phyloP scores from a whole-genome alignment of 108 stramenopile species.

The Nitzschia putrida region DNA sequence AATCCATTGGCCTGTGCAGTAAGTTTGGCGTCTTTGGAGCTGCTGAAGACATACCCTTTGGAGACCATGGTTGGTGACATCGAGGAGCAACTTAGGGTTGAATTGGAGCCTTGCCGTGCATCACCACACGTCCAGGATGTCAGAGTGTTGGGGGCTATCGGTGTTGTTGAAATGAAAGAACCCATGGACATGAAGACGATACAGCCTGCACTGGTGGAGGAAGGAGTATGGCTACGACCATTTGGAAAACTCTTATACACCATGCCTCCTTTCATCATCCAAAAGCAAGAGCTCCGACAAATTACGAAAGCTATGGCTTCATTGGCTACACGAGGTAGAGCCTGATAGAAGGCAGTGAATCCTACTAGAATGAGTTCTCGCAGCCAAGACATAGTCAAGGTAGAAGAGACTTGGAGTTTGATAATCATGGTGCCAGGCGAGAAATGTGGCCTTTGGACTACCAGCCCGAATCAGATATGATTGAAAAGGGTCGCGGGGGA shows the following conservation, averaged over 20 bases:
- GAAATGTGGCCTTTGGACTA: too few relatives aligned
- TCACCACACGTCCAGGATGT: conserved; percentile 69
- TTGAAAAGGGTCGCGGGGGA: too few relatives aligned
- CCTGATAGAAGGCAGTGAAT: background rate
- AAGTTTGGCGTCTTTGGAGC: conserved; percentile 56
- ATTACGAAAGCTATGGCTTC: conserved; percentile 50
- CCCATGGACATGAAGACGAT: conserved; percentile 63
- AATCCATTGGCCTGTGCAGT: conserved; percentile 86
- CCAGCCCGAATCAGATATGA: too few relatives aligned
- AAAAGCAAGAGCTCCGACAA: conserved; percentile 37
- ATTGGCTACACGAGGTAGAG: conserved; percentile 29
- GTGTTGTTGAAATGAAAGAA: conserved; percentile 78
- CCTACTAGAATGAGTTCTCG: too few relatives aligned
- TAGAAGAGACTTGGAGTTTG: too few relatives aligned
- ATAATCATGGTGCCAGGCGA: too few relatives aligned
- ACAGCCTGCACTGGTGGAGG: conserved; percentile 57
- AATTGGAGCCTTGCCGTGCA: conserved; percentile 53
- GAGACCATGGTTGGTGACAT: conserved; percentile 52
- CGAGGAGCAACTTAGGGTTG: conserved; percentile 45
- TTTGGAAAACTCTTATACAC: conserved; percentile 80
- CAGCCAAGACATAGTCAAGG: too few relatives aligned
- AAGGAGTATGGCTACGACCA: conserved; percentile 83
- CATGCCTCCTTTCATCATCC: conserved; percentile 79
- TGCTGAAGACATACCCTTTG: conserved; percentile 59
- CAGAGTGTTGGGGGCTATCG: conserved; percentile 85